Percentiles rank a stretch among this genome's conserved stretches.
Evolutionary conservation across 768 basidiomycete genomes (phyloP).

Genomic region (Naganishia kalamii): DNA sequence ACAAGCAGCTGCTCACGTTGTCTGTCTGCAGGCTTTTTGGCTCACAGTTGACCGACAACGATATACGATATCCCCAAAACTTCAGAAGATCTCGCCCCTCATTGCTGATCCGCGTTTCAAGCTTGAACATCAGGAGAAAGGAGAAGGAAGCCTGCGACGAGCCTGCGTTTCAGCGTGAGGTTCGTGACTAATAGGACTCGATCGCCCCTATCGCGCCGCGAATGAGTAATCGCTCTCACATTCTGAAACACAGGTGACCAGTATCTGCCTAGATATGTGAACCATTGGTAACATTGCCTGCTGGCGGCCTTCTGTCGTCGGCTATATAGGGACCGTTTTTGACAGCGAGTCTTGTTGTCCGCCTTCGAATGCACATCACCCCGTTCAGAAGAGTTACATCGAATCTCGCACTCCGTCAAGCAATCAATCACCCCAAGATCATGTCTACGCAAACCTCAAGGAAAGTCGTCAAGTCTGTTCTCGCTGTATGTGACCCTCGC

Average conservation of each 20-base stretch:
- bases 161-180: not conserved
- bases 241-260: not conserved
- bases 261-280: not conserved
- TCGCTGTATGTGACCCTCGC: conserved; percentile 69
- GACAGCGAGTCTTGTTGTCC: not conserved
- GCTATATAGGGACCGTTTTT: not conserved
- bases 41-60: too few relatives aligned
- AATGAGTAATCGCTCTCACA: conserved; percentile 10
- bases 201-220: not conserved
- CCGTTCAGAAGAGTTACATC: not conserved
- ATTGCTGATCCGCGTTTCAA: too few relatives aligned
- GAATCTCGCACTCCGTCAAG: not conserved
- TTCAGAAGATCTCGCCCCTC: too few relatives aligned
- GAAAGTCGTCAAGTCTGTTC: conserved; percentile 63
- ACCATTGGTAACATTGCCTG: too few relatives aligned
- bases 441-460: conserved; percentile 3
- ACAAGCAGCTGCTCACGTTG: too few relatives aligned
- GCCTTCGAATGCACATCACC: not conserved
- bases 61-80: too few relatives aligned
- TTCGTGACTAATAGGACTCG: not conserved
- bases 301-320: too few relatives aligned
- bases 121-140: too few relatives aligned
- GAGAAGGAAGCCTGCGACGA: not conserved
- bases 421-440: not conserved
- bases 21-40: too few relatives aligned